Evolutionary conservation across 805 yeast genomes (phyloP).

Genomic region (Candida fluviatilis): DNA sequence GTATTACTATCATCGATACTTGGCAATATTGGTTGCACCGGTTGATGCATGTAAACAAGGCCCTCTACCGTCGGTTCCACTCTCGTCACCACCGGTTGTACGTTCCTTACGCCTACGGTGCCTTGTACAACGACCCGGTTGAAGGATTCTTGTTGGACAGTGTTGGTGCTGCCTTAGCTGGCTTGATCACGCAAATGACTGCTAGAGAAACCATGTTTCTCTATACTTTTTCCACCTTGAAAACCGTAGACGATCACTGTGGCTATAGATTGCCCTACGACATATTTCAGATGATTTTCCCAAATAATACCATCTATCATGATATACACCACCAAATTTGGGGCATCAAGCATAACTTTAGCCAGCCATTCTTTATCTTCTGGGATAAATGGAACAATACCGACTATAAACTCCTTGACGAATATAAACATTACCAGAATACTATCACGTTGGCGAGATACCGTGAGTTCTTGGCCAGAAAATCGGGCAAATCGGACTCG

Average conservation of each 20-base stretch:
- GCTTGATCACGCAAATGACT: conserved; percentile 54
- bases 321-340: conserved; percentile 97
- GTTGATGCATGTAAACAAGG: conserved; percentile 77
- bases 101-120: conserved; percentile 97
- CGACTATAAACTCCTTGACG: conserved; percentile 57
- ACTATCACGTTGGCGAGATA: conserved; percentile 65
- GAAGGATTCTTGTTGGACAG: conserved; percentile 95
- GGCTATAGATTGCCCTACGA: conserved; percentile 95
- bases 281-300: conserved; percentile 85
- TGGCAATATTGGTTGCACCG: conserved; percentile 96
- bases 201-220: conserved; percentile 75
- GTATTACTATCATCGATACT: conserved; percentile 77
- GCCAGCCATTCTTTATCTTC: conserved; percentile 93
- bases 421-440: conserved; percentile 61
- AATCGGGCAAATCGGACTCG: conserved; percentile 8
- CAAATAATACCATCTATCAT: conserved; percentile 92
- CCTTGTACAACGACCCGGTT: conserved; percentile 87
- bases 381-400: conserved; percentile 83
- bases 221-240: conserved; percentile 85
- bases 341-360: conserved; percentile 88
- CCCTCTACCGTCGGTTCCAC: conserved; percentile 76
- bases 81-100: conserved; percentile 92
- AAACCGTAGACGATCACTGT: conserved; percentile 97
- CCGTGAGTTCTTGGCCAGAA: conserved; percentile 48
- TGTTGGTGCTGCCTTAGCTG: conserved; percentile 84